Evolutionary conservation across 371 early-diverging fungal genomes (phyloP).

Genomic region (Mucor irregularis): DNA sequence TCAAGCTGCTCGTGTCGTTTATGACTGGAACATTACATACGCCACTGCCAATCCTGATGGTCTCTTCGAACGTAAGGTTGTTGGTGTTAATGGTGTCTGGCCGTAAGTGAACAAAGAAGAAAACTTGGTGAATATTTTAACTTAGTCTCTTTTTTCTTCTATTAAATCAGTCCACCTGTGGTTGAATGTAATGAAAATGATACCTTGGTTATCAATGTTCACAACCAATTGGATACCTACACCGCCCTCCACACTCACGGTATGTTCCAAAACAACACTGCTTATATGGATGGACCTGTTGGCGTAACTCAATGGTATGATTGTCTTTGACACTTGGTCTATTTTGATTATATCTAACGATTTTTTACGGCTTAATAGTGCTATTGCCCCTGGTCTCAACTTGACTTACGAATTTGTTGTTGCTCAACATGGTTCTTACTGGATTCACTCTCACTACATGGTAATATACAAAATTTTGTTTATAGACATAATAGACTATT

Average conservation of each 20-base stretch:
- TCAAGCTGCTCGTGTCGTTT: conserved; percentile 58
- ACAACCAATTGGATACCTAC: conserved; percentile 54
- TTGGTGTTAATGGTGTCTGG: conserved; percentile 76
- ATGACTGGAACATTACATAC: conserved; percentile 77
- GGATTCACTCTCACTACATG: conserved; percentile 37
- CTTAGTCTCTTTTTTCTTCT: neutral
- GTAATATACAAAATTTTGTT: conserved; percentile 8
- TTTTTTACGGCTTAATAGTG: conserved; percentile 9
- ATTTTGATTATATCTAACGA: too few species aligned
- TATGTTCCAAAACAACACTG: conserved; percentile 64
- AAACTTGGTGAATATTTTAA: neutral
- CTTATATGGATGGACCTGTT: conserved; percentile 66
- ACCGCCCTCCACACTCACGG: conserved; percentile 76
- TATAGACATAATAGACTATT: neutral
- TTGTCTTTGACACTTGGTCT: neutral
- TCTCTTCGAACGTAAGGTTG: conserved; percentile 59
- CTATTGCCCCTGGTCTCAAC: conserved; percentile 43
- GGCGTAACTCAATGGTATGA: conserved; percentile 64
- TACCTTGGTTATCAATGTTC: conserved; percentile 62
- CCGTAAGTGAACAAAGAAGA: too few species aligned
- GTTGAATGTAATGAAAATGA: conserved; percentile 52
- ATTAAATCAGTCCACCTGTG: conserved; percentile 40
- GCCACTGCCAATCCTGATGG: conserved; percentile 73
- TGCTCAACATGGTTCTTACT: conserved; percentile 34
- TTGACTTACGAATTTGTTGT: conserved; percentile 64